Evolutionary conservation across 352 stramenopile species (phyloP), one percentile per base, ranked within the genome.

Genomic region (Globisporangium solare): DNA sequence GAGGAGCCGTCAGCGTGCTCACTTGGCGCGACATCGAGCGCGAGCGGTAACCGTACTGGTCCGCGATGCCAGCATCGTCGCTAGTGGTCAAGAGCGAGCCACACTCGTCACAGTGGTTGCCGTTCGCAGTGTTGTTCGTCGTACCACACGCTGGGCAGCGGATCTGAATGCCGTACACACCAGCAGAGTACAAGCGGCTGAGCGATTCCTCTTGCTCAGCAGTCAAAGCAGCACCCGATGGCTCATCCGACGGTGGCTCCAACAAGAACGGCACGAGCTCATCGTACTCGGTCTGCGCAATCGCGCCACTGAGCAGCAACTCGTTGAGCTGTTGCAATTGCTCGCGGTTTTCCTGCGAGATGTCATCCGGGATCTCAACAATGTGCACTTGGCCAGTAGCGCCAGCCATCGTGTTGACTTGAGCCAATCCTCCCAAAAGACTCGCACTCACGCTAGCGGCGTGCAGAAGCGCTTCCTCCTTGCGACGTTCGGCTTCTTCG

Each of bases 81-180:
- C 75, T 88, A 12, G 82, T 90, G 20, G 85, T 95, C 18, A 95
- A 73, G 55, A 93, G 64, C 48, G 83, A 92, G 37, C 85, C 85
- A 63, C 85, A 95, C 58, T 88, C 83, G 54, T 89, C 81, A 61
- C 85, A 95, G 68, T 92, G 79, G 67, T 95, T 93, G 43, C 85
- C 83, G 51, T 95, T 92, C 12, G 83, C 85, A 27, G 85, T 95
- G 70, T 95, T 93, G 79, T 93, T 93, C 35, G 75, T 92, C 17
- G 83, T 75, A 63, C 85, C 85, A 48, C 85, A 95, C 22, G 83
- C 85, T 22, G 85, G 85, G 46, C 85, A 95, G 52, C 85, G 85
- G 56, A 95, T 93, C 63, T 95, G 85, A 37, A 95, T 86, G 37
- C 85, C 85, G 56, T 92, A 92, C 18, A 88, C 76, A 52, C 79